Percentiles rank a stretch among this genome's conserved stretches.
These are phyloP conservation scores for Candida glucosophila DNA, from an alignment of 1,139 yeast genomes.

Conservation along the genomic window DNA sequence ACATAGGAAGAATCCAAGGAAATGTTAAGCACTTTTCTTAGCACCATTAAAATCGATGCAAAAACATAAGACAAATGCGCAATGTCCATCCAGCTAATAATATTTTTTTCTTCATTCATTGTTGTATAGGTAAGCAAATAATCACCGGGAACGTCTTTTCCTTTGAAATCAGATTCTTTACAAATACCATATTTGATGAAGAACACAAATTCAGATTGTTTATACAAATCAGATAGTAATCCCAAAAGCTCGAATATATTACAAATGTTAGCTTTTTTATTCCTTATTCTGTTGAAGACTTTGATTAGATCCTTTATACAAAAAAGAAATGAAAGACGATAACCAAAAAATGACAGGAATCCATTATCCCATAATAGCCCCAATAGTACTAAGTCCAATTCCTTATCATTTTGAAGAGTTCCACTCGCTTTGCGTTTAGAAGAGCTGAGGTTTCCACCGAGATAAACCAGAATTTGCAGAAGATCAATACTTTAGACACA, in stretches of 20 bases:
- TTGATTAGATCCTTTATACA: conserved; percentile 50
- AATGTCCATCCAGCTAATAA: conserved; percentile 35
- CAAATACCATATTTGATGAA: conserved; percentile 16
- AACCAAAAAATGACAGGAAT: conserved; percentile 56
- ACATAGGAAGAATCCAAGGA: conserved; percentile 30
- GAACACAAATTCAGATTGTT: conserved; percentile 18
- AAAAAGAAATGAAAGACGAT: conserved; percentile 44
- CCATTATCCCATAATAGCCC: conserved; percentile 38
- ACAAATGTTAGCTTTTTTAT: conserved; percentile 9
- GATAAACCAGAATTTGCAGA: conserved; percentile 64
- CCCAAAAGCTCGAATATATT: conserved; percentile 20
- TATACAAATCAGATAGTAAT: conserved; percentile 22
- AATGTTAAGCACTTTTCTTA: conserved; percentile 26
- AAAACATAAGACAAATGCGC: conserved; percentile 31
- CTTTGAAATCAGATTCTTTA: conserved; percentile 12
- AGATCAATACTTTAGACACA: conserved; percentile 36
- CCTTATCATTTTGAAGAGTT: conserved; percentile 44
- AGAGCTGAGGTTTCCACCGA: conserved; percentile 66
- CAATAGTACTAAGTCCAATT: conserved; percentile 41
- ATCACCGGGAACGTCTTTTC: conserved; percentile 14
- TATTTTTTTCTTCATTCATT: conserved; percentile 9
- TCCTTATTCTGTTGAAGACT: conserved; percentile 35
- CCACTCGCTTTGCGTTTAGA: conserved; percentile 63
- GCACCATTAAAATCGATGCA: conserved; percentile 25
- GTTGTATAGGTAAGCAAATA: too few species aligned